Percentiles rank a stretch among this genome's conserved stretches.
Conservation (phyloP, 2,329 filamentous ascomycete genomes). For the Purpureocillium lavendulum region DNA sequence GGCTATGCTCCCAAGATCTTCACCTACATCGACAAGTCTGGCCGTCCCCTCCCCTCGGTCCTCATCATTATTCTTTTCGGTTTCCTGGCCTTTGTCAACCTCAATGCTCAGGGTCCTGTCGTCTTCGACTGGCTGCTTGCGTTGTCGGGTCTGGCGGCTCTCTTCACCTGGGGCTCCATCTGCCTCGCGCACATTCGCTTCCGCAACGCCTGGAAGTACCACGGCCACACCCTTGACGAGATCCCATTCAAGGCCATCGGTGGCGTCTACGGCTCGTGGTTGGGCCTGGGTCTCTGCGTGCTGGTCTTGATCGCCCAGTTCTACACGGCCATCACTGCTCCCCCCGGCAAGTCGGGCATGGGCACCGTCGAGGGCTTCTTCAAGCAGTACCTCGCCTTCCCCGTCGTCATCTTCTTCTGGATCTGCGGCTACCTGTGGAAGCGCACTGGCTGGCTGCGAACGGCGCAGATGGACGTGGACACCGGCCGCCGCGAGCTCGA, state of each 20-base stretch:
- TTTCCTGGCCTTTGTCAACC: slow-evolving; percentile 35
- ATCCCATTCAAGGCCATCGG: slow-evolving; percentile 55
- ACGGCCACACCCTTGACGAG: slow-evolving; percentile 55
- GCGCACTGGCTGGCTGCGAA: slow-evolving; percentile 48
- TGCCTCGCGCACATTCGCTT: slow-evolving; percentile 58
- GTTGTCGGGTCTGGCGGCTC: slow-evolving; percentile 49
- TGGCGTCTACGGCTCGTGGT: slow-evolving; percentile 54
- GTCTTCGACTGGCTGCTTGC: slow-evolving; percentile 57
- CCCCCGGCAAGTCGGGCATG: slow-evolving; percentile 21
- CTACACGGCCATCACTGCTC: slow-evolving; percentile 37
- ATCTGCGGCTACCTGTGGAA: slow-evolving; percentile 57
- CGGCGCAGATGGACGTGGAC: slow-evolving; percentile 59
- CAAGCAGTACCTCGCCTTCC: slow-evolving; percentile 44
- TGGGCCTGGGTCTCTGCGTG: slow-evolving; percentile 50
- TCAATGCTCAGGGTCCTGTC: slow-evolving; percentile 30
- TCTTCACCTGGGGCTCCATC: slow-evolving; percentile 59
- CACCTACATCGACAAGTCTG: slow-evolving; percentile 40
- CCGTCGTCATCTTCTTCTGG: slow-evolving; percentile 50
- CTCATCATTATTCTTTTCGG: slow-evolving; percentile 32
- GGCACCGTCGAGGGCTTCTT: slow-evolving; percentile 44
- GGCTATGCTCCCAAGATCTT: slow-evolving; percentile 42
- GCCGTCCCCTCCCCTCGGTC: slow-evolving; percentile 38
- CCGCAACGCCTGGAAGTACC: slow-evolving; percentile 47
- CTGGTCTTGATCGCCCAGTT: slow-evolving; percentile 49
- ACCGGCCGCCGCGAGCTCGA: slow-evolving; percentile 57